Conservation (phyloP, 2,329 filamentous ascomycete genomes). For the Apiospora koreana region DNA sequence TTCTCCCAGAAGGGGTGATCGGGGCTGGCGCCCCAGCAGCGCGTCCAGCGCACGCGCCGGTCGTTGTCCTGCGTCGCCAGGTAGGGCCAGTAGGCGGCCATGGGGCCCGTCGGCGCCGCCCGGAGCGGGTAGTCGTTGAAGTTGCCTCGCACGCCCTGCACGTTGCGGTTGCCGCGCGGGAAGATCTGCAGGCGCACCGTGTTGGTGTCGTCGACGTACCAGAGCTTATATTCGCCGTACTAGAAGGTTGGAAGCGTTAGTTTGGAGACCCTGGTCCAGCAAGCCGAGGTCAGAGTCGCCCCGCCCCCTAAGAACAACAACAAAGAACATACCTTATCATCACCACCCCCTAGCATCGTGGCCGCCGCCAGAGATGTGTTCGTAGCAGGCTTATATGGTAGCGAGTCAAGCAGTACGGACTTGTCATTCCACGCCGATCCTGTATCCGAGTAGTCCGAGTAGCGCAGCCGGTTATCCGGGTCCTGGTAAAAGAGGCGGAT, state of each 20-base stretch:
- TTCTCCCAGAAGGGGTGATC: constrained; percentile 8
- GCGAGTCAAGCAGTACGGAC: background rate
- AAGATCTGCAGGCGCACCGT: constrained; percentile 5
- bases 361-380: constrained; percentile 13
- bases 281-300: no score
- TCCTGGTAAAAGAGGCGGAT: constrained; percentile 14
- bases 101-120: background rate
- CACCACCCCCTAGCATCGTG: background rate
- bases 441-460: background rate
- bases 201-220: background rate
- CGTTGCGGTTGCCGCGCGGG: background rate
- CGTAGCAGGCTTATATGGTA: background rate
- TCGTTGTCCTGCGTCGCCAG: constrained; percentile 9
- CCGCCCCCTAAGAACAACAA: no score
- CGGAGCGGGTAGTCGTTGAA: constrained; percentile 7
- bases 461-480: background rate
- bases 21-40: background rate
- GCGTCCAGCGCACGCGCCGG: background rate
- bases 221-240: constrained; percentile 10
- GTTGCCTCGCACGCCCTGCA: background rate
- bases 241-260: no score
- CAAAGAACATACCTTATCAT: no score
- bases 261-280: no score
- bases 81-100: constrained; percentile 13
- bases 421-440: background rate